Percentiles rank a stretch among this genome's conserved stretches.
Conservation (phyloP, 768 basidiomycete genomes). For the Galerina sulciceps region DNA sequence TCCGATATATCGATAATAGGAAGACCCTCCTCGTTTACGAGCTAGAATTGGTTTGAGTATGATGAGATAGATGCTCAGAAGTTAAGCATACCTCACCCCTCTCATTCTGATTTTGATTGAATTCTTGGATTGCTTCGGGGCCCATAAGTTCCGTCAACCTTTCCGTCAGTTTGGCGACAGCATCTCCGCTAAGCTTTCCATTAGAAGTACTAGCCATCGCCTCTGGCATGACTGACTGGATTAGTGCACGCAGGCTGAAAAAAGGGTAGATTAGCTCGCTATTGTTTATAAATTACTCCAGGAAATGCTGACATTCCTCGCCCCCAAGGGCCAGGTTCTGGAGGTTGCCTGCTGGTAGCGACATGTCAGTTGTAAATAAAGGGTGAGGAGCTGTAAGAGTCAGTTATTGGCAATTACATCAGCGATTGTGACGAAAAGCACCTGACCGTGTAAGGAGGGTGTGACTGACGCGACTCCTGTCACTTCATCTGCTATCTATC, state of each 20-base stretch:
- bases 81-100: slow-evolving; percentile 63
- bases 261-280: background rate
- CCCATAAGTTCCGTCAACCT: slow-evolving; percentile 65
- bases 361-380: slow-evolving; percentile 6
- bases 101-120: slow-evolving; percentile 46
- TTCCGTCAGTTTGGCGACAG: slow-evolving; percentile 57
- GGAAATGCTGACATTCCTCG: slow-evolving; percentile 28
- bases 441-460: background rate
- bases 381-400: background rate
- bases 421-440: background rate
- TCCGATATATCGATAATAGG: slow-evolving; percentile 82
- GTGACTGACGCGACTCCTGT: slow-evolving; percentile 20
- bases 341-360: slow-evolving; percentile 20
- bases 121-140: slow-evolving; percentile 36
- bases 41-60: slow-evolving; percentile 41
- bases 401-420: background rate
- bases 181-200: slow-evolving; percentile 47
- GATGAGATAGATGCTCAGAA: slow-evolving; percentile 21
- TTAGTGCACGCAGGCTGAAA: slow-evolving; percentile 43
- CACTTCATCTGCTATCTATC: background rate
- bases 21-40: slow-evolving; percentile 77
- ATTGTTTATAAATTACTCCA: background rate
- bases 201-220: slow-evolving; percentile 17
- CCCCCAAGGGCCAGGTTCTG: slow-evolving; percentile 31
- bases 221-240: slow-evolving; percentile 43